Conservation (phyloP, 2,329 filamentous ascomycete species). For the Gaeumannomyces sp. region DNA sequence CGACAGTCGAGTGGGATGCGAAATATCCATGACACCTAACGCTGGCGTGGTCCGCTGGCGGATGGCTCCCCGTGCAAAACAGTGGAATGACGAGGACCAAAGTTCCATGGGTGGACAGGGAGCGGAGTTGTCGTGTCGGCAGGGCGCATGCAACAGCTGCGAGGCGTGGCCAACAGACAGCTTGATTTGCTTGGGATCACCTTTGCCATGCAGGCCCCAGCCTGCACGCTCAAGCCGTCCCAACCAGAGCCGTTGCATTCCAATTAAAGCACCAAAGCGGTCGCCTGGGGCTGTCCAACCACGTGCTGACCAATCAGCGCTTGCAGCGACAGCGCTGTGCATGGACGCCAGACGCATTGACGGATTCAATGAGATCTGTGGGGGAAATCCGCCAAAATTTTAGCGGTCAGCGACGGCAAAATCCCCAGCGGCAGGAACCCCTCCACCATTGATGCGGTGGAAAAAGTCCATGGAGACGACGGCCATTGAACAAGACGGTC, state of each 20-base stretch:
- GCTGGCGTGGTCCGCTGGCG: too few species aligned
- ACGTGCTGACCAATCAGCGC: too few species aligned
- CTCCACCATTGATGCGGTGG: slow-evolving; percentile 6
- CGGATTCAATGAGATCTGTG: background rate
- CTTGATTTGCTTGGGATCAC: too few species aligned
- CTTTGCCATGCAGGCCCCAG: background rate
- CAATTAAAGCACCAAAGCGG: background rate
- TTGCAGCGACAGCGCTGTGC: too few species aligned
- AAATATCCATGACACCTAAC: background rate
- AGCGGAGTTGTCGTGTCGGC: background rate
- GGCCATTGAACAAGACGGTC: background rate
- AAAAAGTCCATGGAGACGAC: background rate
- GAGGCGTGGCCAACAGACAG: background rate
- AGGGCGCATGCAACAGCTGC: background rate
- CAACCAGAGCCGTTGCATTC: background rate
- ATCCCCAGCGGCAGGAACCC: background rate
- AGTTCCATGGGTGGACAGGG: background rate
- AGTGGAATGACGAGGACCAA: background rate
- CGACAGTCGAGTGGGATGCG: background rate
- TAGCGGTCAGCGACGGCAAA: slow-evolving; percentile 14
- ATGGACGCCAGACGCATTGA: too few species aligned
- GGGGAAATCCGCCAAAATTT: background rate
- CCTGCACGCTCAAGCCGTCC: background rate
- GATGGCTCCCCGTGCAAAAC: background rate
- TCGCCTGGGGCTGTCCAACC: too few species aligned